phyloP scores from a whole-genome alignment of 1,139 yeast species.

The Taphrina populina region DNA sequence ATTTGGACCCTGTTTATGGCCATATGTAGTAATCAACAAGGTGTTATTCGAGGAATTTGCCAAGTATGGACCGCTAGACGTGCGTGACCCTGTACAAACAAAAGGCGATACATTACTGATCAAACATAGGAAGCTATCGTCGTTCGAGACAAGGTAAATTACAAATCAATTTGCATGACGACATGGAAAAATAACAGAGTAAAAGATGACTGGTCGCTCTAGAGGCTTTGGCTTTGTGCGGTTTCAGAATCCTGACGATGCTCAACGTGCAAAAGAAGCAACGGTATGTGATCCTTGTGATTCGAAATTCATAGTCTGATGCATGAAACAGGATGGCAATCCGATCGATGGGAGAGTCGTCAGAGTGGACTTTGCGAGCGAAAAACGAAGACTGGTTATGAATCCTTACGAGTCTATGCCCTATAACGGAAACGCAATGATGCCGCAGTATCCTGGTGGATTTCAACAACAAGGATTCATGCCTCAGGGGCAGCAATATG shows the following conservation, averaged over 20 bases:
- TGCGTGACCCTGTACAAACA: too few species aligned
- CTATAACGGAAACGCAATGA: constrained; percentile 3
- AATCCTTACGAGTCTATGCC: constrained; percentile 14
- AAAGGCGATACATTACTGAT: too few species aligned
- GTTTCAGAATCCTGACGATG: constrained; percentile 97
- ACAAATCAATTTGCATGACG: background rate
- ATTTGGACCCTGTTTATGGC: background rate
- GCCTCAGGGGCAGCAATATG: constrained; percentile 11
- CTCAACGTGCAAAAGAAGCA: constrained; percentile 69
- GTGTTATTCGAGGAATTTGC: constrained; percentile 29
- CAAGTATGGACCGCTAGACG: constrained; percentile 28
- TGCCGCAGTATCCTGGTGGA: constrained; percentile 3
- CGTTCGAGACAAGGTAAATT: constrained; percentile 17
- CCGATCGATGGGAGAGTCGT: constrained; percentile 31
- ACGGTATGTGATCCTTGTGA: background rate
- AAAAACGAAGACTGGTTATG: constrained; percentile 15
- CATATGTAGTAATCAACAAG: background rate
- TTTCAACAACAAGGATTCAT: constrained; percentile 6
- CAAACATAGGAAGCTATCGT: constrained; percentile 16
- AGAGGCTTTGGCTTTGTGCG: constrained; percentile 99
- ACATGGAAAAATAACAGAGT: background rate
- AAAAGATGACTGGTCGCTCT: constrained; percentile 67
- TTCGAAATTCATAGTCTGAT: background rate
- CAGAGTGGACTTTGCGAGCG: constrained; percentile 31
- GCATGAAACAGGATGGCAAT: constrained; percentile 14